Conservation (phyloP, 108 stramenopile species). For the Stephanodiscus minutulus region DNA sequence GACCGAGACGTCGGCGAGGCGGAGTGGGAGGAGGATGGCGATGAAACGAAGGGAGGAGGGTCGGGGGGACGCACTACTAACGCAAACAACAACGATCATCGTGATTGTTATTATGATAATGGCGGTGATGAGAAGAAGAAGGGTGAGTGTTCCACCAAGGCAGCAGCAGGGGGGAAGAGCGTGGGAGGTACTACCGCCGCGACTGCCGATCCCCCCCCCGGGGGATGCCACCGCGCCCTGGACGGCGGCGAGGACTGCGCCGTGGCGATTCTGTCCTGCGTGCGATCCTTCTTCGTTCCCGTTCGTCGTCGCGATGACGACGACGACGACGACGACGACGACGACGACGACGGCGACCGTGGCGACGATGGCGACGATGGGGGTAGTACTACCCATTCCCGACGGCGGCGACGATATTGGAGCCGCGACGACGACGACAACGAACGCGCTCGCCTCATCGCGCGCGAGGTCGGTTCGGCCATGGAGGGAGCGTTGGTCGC, state of each 20-base stretch:
- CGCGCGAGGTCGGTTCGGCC: slow-evolving; percentile 29
- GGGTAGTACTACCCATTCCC: neutral
- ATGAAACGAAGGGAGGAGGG: no score
- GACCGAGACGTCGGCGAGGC: no score
- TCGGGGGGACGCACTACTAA: no score
- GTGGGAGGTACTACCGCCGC: neutral
- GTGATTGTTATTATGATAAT: neutral
- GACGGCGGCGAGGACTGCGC: slow-evolving; percentile 49
- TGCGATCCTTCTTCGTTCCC: slow-evolving; percentile 20
- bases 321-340: neutral
- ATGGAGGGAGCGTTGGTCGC: slow-evolving; percentile 48
- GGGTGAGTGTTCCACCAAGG: no score
- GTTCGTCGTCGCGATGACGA: neutral
- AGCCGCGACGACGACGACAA: neutral
- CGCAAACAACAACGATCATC: no score
- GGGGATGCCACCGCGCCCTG: neutral
- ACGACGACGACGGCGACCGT: neutral
- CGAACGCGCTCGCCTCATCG: neutral
- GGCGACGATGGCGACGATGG: neutral
- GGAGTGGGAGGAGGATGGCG: no score
- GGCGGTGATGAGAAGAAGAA: neutral
- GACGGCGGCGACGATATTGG: neutral
- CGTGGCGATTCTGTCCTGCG: slow-evolving; percentile 23
- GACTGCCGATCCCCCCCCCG: neutral
- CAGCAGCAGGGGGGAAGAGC: no score